A percentile compares a stretch with the other conserved stretches of the same genome.
These are phyloP conservation scores for Acanthamoeba castellanii DNA, from an alignment of 208 protist genomes.

Conservation along the genomic window DNA sequence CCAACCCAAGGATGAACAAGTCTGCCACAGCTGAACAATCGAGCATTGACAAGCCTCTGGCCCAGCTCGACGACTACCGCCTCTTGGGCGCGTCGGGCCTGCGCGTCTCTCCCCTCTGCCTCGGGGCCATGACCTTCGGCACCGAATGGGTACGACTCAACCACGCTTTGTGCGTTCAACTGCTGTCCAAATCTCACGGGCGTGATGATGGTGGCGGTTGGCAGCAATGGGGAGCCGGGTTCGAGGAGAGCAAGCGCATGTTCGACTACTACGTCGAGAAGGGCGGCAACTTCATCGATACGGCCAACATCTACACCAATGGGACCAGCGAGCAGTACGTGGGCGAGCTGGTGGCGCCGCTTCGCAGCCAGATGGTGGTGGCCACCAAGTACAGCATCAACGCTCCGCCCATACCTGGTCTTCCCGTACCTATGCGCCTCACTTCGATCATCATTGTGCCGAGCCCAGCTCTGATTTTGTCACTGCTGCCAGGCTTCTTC, in stretches of 20 bases:
- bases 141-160: background rate
- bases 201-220: background rate
- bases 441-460: background rate
- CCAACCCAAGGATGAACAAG: background rate
- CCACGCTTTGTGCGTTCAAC: background rate
- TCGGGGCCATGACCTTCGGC: constrained; percentile 55
- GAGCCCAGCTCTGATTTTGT: no score
- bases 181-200: background rate
- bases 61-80: constrained; percentile 41
- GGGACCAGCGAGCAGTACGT: constrained; percentile 36
- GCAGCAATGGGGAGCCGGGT: background rate
- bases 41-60: background rate
- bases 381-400: constrained; percentile 62
- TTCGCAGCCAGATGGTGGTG: constrained; percentile 50
- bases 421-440: background rate
- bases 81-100: background rate
- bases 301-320: constrained; percentile 52
- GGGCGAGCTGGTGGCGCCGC: background rate
- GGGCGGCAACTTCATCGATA: constrained; percentile 68
- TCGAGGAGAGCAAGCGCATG: constrained; percentile 47
- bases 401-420: background rate
- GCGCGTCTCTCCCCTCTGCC: constrained; percentile 49
- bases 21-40: background rate
- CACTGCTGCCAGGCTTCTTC: background rate
- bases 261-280: constrained; percentile 48